Evolutionary conservation across 1,139 yeast species (phyloP).

Genomic region (Blastobotrys indianensis): DNA sequence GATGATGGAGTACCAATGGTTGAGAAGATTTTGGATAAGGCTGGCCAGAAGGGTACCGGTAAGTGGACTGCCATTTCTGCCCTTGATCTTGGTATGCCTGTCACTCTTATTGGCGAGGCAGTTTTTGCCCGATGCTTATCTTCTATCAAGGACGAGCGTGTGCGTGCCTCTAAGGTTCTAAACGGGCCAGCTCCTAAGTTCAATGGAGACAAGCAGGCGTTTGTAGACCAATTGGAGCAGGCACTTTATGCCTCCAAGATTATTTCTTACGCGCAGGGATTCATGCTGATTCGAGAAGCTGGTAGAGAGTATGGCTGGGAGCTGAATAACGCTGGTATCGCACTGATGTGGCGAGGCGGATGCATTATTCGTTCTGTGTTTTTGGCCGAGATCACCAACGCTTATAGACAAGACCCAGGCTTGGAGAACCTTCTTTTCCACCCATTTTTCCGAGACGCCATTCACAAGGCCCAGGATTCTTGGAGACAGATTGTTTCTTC

Average conservation of each 20-base stretch:
- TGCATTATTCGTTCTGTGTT: constrained; percentile 98
- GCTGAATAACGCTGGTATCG: constrained; percentile 96
- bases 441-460: constrained; percentile 89
- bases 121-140: constrained; percentile 96
- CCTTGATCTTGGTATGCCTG: constrained; percentile 96
- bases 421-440: constrained; percentile 93
- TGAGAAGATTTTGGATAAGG: constrained; percentile 93
- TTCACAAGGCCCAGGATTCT: constrained; percentile 87
- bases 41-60: constrained; percentile 99
- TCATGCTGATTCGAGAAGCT: constrained; percentile 98
- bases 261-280: constrained; percentile 98
- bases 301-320: constrained; percentile 96
- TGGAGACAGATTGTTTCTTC: constrained; percentile 87
- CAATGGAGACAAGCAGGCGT: constrained; percentile 71
- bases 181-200: constrained; percentile 70
- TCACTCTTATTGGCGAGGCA: constrained; percentile 97
- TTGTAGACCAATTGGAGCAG: constrained; percentile 92
- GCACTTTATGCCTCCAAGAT: constrained; percentile 98
- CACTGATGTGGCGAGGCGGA: constrained; percentile 99
- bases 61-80: constrained; percentile 99
- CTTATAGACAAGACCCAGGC: constrained; percentile 89
- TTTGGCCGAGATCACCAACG: constrained; percentile 94
- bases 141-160: constrained; percentile 87
- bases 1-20: constrained; percentile 87
- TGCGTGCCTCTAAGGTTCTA: constrained; percentile 69